phyloP scores from a whole-genome alignment of 1,139 yeast species.

The Ashbya aceris region DNA sequence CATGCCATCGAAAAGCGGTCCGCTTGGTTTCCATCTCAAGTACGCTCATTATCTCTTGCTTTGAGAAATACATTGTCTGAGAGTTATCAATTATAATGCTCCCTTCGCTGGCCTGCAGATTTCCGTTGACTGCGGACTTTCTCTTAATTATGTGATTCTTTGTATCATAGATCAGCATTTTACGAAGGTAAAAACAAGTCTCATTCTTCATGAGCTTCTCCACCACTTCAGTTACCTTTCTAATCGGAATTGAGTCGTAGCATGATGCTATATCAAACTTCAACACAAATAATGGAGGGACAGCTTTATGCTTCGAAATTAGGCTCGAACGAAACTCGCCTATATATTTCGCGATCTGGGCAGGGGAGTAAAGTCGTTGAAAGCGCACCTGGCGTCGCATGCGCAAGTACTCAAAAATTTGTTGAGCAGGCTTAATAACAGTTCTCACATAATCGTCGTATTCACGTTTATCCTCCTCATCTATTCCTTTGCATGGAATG shows the following conservation, averaged over 20 bases:
- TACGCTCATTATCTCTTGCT: conserved; percentile 28
- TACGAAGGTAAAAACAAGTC: conserved; percentile 18
- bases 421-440: conserved; percentile 34
- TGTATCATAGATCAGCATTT: conserved; percentile 13
- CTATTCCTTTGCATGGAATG: conserved; percentile 37
- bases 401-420: conserved; percentile 26
- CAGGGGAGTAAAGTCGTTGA: conserved; percentile 28
- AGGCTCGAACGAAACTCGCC: conserved; percentile 27
- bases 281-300: conserved; percentile 42
- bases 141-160: conserved; percentile 14
- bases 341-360: conserved; percentile 30
- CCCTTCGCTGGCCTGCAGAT: conserved; percentile 5
- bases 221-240: conserved; percentile 33
- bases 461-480: conserved; percentile 22
- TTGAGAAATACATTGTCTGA: conserved; percentile 19
- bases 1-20: conserved; percentile 33
- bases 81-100: conserved; percentile 19
- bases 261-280: conserved; percentile 77
- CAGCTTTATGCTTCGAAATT: conserved; percentile 8
- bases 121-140: conserved; percentile 19
- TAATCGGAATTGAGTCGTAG: conserved; percentile 64
- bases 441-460: conserved; percentile 26
- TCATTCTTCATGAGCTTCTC: conserved; percentile 13
- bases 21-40: conserved; percentile 35
- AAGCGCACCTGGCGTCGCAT: conserved; percentile 17